Conservation (phyloP, 2,329 filamentous ascomycete genomes). For the Diplodia corticola region DNA sequence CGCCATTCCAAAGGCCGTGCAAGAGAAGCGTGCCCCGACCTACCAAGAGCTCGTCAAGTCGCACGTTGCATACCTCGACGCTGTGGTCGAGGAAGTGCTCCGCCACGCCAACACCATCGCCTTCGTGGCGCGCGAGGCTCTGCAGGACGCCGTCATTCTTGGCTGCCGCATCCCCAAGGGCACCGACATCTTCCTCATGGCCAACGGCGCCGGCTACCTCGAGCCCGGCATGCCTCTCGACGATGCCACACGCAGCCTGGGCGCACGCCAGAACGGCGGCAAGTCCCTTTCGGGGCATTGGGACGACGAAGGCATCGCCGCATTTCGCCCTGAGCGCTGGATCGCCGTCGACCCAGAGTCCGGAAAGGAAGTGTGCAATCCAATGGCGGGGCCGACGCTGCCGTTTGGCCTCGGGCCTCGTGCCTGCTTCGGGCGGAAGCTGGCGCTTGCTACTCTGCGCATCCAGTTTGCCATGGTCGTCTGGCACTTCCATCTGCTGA, state of each 20-base stretch:
- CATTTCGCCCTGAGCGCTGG: neutral
- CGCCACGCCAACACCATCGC: conserved; percentile 36
- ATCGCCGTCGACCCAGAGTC: neutral
- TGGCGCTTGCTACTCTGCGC: conserved; percentile 30
- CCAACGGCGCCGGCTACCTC: conserved; percentile 25
- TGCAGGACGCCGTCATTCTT: conserved; percentile 43
- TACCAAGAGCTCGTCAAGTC: conserved; percentile 29
- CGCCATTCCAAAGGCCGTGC: conserved; percentile 30
- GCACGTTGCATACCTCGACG: conserved; percentile 31
- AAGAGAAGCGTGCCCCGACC: conserved; percentile 20
- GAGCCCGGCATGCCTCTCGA: neutral
- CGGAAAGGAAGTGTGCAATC: neutral
- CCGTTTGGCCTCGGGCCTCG: conserved; percentile 32
- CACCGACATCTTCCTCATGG: conserved; percentile 37
- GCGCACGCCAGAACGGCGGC: neutral
- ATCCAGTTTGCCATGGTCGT: conserved; percentile 27
- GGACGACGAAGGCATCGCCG: neutral
- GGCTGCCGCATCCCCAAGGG: conserved; percentile 45
- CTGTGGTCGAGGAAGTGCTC: conserved; percentile 43
- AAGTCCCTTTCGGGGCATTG: neutral
- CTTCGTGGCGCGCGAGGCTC: conserved; percentile 34
- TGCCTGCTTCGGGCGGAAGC: conserved; percentile 31
- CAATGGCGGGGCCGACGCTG: neutral
- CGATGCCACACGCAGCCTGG: neutral
- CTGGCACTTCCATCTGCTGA: conserved; percentile 30